phyloP scores from a whole-genome alignment of 352 stramenopile genomes.

The Nothophytophthora sp. region DNA sequence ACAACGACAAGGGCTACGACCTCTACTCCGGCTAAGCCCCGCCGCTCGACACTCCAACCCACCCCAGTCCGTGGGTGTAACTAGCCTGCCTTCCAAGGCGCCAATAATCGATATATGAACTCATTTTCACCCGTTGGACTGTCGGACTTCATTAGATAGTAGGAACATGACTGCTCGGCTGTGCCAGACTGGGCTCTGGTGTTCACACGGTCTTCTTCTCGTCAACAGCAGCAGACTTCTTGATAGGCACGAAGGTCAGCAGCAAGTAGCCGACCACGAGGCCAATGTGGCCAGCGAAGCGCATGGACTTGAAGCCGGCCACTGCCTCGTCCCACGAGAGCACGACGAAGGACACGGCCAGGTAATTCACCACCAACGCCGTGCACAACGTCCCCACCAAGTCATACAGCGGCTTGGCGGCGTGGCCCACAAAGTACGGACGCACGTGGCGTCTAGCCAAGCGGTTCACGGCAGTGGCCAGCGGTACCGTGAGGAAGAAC shows the following conservation, averaged over 20 bases:
- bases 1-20: slow-evolving; percentile 46
- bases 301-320: slow-evolving; percentile 50
- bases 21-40: slow-evolving; percentile 57
- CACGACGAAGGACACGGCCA: slow-evolving; percentile 72
- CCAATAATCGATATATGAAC: too few species aligned
- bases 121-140: too few species aligned
- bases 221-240: slow-evolving; percentile 24
- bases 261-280: slow-evolving; percentile 40
- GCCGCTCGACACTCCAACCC: neutral
- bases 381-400: slow-evolving; percentile 54
- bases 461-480: slow-evolving; percentile 73
- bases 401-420: slow-evolving; percentile 64
- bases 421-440: slow-evolving; percentile 43
- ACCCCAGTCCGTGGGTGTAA: too few species aligned
- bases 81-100: too few species aligned
- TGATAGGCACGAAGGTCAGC: slow-evolving; percentile 41
- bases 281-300: slow-evolving; percentile 58
- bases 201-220: slow-evolving; percentile 35
- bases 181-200: neutral
- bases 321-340: slow-evolving; percentile 62
- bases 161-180: slow-evolving; percentile 1
- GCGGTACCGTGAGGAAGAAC: slow-evolving; percentile 86
- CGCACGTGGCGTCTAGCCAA: slow-evolving; percentile 54
- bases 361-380: slow-evolving; percentile 68
- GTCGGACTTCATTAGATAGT: slow-evolving; percentile 15